Percentiles rank a stretch among this genome's conserved stretches.
Evolutionary conservation across 768 basidiomycete species (phyloP).

Genomic region (Pleurotus cornucopiae): DNA sequence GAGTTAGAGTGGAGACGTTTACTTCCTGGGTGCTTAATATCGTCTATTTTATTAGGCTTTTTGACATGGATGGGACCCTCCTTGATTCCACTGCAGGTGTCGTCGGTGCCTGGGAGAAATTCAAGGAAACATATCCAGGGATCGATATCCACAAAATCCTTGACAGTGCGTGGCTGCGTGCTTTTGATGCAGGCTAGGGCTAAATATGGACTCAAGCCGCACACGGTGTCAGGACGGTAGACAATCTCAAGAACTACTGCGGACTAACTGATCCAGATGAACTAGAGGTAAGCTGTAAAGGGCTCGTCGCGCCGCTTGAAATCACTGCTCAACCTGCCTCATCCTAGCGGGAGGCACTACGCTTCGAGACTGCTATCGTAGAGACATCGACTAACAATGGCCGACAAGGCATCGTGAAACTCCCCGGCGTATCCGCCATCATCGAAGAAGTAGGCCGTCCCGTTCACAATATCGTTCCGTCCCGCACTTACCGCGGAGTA

Average conservation of each 20-base stretch:
- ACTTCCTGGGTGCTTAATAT: too few relatives aligned
- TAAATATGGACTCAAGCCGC: conserved; percentile 38
- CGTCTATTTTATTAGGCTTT: conserved; percentile 39
- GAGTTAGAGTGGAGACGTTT: conserved; percentile 12
- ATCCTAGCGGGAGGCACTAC: conserved; percentile 58
- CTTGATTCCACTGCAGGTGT: conserved; percentile 84
- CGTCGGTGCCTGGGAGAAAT: conserved; percentile 77
- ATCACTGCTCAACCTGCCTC: conserved; percentile 5
- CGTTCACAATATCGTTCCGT: too few relatives aligned
- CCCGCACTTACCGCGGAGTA: conserved; percentile 12
- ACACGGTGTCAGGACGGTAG: conserved; percentile 82
- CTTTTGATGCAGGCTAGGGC: background rate
- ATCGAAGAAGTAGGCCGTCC: conserved; percentile 47
- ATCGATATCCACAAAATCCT: conserved; percentile 61
- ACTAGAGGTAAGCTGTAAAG: conserved; percentile 49
- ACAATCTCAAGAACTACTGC: conserved; percentile 74
- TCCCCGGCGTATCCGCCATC: conserved; percentile 67
- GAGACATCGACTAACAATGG: conserved; percentile 51
- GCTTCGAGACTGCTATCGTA: conserved; percentile 80
- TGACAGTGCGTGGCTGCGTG: conserved; percentile 41
- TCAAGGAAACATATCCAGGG: conserved; percentile 62
- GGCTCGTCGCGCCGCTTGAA: conserved; percentile 5
- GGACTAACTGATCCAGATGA: conserved; percentile 62
- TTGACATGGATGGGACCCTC: conserved; percentile 83
- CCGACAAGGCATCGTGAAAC: conserved; percentile 56